Evolutionary conservation across 2,329 filamentous ascomycete genomes (phyloP).

Genomic region (Botryotinia calthae): DNA sequence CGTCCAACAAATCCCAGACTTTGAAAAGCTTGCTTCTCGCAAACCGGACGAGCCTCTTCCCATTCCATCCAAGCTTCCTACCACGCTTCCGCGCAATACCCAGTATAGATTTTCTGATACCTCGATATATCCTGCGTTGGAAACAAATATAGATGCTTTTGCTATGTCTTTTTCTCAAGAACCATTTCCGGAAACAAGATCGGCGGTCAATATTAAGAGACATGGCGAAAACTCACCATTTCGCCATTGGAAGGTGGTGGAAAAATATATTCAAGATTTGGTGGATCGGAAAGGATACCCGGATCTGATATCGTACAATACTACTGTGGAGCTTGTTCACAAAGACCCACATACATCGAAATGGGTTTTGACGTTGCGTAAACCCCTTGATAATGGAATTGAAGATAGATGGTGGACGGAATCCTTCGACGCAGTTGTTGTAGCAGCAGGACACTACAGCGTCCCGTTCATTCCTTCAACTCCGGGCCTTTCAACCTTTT

Average conservation of each 20-base stretch:
- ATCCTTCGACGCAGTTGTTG: slow-evolving; percentile 62
- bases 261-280: slow-evolving; percentile 52
- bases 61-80: slow-evolving; percentile 49
- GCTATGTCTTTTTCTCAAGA: slow-evolving; percentile 62
- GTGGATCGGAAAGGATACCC: slow-evolving; percentile 53
- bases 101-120: slow-evolving; percentile 55
- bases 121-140: slow-evolving; percentile 60
- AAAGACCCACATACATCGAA: slow-evolving; percentile 45
- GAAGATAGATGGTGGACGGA: slow-evolving; percentile 62
- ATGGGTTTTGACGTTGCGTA: slow-evolving; percentile 54
- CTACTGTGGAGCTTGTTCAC: slow-evolving; percentile 58
- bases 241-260: slow-evolving; percentile 57
- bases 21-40: slow-evolving; percentile 48
- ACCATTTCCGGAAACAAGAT: slow-evolving; percentile 47
- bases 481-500: slow-evolving; percentile 56
- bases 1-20: slow-evolving; percentile 42
- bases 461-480: slow-evolving; percentile 62
- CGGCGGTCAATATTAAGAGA: slow-evolving; percentile 43
- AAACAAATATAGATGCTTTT: slow-evolving; percentile 60
- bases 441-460: slow-evolving; percentile 66
- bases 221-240: slow-evolving; percentile 61
- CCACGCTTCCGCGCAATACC: slow-evolving; percentile 42
- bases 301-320: slow-evolving; percentile 53
- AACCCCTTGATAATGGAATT: slow-evolving; percentile 39
- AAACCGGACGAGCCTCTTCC: slow-evolving; percentile 50